Conservation (phyloP, 495 filamentous ascomycete species). For the Bacidia gigantensis region DNA sequence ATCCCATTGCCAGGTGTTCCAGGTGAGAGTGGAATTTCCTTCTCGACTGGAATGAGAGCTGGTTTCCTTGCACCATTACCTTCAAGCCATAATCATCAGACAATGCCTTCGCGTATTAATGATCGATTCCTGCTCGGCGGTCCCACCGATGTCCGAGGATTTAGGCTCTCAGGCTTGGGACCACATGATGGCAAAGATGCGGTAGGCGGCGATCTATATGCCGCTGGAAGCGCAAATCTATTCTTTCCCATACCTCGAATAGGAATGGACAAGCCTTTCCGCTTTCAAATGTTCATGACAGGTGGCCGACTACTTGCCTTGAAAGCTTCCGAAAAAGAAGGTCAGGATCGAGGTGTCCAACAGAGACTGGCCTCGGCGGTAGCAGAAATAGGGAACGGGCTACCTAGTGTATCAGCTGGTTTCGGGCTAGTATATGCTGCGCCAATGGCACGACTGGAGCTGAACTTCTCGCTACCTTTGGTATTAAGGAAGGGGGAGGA, state of each 20-base stretch:
- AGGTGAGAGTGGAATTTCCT: constrained; percentile 59
- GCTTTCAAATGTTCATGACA: constrained; percentile 82
- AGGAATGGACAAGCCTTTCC: constrained; percentile 66
- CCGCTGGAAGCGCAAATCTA: constrained; percentile 72
- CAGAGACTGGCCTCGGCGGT: constrained; percentile 39
- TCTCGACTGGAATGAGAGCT: constrained; percentile 48
- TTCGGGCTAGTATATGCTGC: constrained; percentile 89
- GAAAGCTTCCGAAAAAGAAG: constrained; percentile 40
- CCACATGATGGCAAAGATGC: constrained; percentile 74
- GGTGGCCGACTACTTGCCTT: constrained; percentile 74
- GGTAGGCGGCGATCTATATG: constrained; percentile 81
- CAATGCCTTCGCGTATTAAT: constrained; percentile 62
- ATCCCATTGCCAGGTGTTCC: constrained; percentile 52
- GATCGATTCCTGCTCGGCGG: constrained; percentile 93
- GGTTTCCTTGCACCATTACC: constrained; percentile 51
- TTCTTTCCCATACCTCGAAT: constrained; percentile 70
- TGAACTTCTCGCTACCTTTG: constrained; percentile 85
- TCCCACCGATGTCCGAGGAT: constrained; percentile 86
- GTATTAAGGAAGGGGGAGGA: constrained; percentile 71
- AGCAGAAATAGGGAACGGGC: constrained; percentile 51
- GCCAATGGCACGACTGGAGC: constrained; percentile 78
- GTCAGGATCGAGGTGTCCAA: constrained; percentile 39
- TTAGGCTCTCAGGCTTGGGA: constrained; percentile 76
- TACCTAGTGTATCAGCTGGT: constrained; percentile 78
- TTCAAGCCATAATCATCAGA: constrained; percentile 35